phyloP scores from a whole-genome alignment of 2,329 filamentous ascomycete genomes.

The Didymellaceae sp. region DNA sequence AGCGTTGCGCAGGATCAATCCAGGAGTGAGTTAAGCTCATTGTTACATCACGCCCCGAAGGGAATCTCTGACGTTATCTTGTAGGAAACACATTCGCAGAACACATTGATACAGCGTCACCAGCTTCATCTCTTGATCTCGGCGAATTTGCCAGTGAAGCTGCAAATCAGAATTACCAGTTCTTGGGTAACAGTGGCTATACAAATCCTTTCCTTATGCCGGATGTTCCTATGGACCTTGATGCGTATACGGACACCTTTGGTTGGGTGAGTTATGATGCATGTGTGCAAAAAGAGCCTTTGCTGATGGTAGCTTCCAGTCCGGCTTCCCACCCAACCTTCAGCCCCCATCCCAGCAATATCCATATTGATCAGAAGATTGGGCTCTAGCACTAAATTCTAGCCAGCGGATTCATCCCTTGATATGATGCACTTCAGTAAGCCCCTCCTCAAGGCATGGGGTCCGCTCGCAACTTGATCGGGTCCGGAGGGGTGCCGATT shows the following conservation, averaged over 20 bases:
- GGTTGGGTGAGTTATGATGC: constrained; percentile 27
- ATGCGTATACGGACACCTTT: constrained; percentile 23
- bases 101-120: constrained; percentile 11
- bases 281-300: too few species aligned
- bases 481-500: too few species aligned
- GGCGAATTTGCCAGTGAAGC: constrained; percentile 15
- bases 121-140: constrained; percentile 26
- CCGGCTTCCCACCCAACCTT: constrained; percentile 3
- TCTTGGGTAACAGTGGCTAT: constrained; percentile 14
- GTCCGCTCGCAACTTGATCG: too few species aligned
- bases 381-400: too few species aligned
- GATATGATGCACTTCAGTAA: too few species aligned
- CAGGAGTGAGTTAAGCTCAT: constrained; percentile 14
- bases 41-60: not conserved
- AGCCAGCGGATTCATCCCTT: too few species aligned
- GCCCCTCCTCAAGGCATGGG: too few species aligned
- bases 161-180: constrained; percentile 3
- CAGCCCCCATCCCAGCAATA: not conserved
- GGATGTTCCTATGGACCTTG: constrained; percentile 34
- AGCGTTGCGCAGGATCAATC: not conserved
- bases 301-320: not conserved
- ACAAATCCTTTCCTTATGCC: constrained; percentile 24
- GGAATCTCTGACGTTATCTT: not conserved
- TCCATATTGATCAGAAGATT: too few species aligned
- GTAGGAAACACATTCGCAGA: constrained; percentile 5